Evolutionary conservation across 129 eudicot genomes (phyloP).

Genomic region (Rutidosis leptorrhynchoides): DNA sequence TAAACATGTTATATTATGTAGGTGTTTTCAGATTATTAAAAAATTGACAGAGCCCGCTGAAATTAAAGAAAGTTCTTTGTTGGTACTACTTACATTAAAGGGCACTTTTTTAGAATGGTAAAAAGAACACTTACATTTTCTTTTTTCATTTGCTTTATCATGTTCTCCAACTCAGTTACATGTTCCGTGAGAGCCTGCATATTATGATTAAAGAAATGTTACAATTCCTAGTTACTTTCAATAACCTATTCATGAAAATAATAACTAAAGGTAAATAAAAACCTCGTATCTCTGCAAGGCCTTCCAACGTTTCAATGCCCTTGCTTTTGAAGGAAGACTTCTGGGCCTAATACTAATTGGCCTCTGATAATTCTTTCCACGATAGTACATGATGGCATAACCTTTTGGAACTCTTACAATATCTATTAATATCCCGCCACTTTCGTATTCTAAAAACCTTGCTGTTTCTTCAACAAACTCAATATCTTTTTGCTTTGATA

Average conservation of each 20-base stretch:
- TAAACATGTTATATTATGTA: neutral
- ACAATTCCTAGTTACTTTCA: neutral
- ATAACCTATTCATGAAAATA: neutral
- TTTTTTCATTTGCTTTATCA: slow-evolving; percentile 60
- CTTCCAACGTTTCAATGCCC: slow-evolving; percentile 84
- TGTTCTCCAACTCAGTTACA: slow-evolving; percentile 77
- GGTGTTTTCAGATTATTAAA: neutral
- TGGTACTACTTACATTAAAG: neutral
- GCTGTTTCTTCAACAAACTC: slow-evolving; percentile 94
- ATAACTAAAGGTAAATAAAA: slow-evolving; percentile 14
- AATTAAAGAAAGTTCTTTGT: neutral
- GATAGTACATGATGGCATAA: slow-evolving; percentile 74
- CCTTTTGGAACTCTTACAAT: slow-evolving; percentile 93
- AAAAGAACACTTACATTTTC: slow-evolving; percentile 59
- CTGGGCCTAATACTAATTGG: slow-evolving; percentile 87
- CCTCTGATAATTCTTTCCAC: slow-evolving; percentile 90
- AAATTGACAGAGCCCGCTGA: neutral
- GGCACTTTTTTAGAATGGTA: slow-evolving; percentile 26
- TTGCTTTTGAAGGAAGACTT: slow-evolving; percentile 90
- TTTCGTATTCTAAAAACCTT: slow-evolving; percentile 83
- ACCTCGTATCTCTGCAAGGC: slow-evolving; percentile 98
- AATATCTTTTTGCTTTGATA: slow-evolving; percentile 74
- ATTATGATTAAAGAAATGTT: neutral
- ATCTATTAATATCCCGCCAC: slow-evolving; percentile 90
- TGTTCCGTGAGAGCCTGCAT: slow-evolving; percentile 94